Base-by-base conservation (phyloP, 1,139 yeast genomes). In the Cylindricascospora bacillispora region DNA sequence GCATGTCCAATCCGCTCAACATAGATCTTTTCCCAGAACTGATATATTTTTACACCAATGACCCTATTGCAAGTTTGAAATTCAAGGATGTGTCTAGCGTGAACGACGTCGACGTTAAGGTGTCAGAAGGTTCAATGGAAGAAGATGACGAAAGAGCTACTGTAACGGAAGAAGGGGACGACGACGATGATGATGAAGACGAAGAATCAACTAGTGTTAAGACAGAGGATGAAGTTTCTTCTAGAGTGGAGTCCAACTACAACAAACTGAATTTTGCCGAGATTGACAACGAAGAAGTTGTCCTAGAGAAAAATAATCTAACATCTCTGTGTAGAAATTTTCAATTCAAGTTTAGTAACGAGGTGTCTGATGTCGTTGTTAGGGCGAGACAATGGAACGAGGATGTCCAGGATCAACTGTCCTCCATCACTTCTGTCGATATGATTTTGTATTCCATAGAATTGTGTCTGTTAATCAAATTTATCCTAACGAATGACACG, bases 1-100 rank as follows among this genome's bases (percentile, higher is more conserved):
- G 26, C 10, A 30, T 47, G 27, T 41, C 35, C 4, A 24, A 31
- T 6, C 52, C 53, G 3, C 29, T 50, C 24, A 46, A 46, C 22
- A 34, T 35, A 6, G 31, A 40, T n/a, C 53, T 45, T 15, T 49
- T 30, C 35, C 54, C 54, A 10, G 54, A 49, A 35, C 36, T 49
- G 31, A 38, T 37, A 28, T 44, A 49, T 15, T 47, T 44, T 30
- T 50, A 48, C 36, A 44, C 40, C 24, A 27, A 7, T 18, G 21
- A 18, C 21, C 21, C 21, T 20, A 35, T 18, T 22, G 16, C 27
- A 13, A 30, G 28, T 11, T 30, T 26, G 15, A 35, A 28, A 13
- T 25, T 19, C 25, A 34, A 24, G 19, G 37, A 26, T 19, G 26
- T 22, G 14, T 15, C 18, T 5, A 30, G 23, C 6, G 20, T 13